phyloP scores from a whole-genome alignment of 441 rosid species.

The Populus hybrid region DNA sequence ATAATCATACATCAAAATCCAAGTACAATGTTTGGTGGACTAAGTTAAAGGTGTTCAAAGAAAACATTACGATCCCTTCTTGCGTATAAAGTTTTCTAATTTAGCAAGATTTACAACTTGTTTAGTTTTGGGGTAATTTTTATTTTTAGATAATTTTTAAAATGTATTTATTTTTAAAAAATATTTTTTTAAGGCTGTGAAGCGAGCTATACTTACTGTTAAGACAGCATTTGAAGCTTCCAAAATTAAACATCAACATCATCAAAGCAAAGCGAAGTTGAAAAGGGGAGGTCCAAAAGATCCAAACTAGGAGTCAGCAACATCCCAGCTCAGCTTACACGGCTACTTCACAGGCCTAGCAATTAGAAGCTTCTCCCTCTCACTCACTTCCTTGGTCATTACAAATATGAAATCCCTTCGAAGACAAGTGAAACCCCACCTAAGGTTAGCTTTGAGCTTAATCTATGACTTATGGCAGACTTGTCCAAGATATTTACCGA shows the following conservation, averaged over 20 bases:
- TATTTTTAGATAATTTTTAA: too few species aligned
- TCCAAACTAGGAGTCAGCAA: background rate
- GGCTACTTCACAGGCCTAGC: background rate
- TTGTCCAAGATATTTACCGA: background rate
- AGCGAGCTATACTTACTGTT: background rate
- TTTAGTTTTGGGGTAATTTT: fast-evolving
- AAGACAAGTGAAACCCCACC: constrained; percentile 4
- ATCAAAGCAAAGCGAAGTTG: background rate
- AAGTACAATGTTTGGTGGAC: constrained; percentile 19
- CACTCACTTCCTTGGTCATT: background rate
- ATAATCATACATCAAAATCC: background rate
- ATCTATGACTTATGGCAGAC: background rate
- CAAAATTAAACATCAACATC: background rate
- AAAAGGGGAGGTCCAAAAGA: background rate
- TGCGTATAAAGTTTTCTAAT: too few species aligned
- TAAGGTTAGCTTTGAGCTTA: background rate
- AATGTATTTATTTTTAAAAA: too few species aligned
- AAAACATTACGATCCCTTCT: background rate
- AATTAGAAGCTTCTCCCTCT: background rate
- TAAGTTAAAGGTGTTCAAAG: background rate
- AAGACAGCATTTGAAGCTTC: background rate
- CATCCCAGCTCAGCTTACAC: background rate
- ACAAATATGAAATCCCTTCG: background rate
- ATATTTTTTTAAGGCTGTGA: too few species aligned
- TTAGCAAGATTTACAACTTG: too few species aligned